A percentile compares a stretch with the other conserved stretches of the same genome.
Evolutionary conservation across 495 filamentous ascomycete species (phyloP).

Genomic region (Usnea hakonensis): DNA sequence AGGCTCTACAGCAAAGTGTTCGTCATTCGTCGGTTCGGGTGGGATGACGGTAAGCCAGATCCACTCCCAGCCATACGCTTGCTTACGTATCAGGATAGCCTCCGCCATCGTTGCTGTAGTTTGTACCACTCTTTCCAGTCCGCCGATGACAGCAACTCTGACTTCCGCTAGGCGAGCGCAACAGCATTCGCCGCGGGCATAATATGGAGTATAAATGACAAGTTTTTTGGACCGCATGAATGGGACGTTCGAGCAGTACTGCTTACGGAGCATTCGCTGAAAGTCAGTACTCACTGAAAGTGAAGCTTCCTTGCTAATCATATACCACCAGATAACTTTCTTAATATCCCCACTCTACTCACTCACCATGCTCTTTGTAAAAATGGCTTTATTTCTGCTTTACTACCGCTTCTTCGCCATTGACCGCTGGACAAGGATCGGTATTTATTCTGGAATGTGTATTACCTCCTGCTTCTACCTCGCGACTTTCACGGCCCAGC

Average conservation of each 20-base stretch:
- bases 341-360: background rate
- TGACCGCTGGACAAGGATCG: conserved; percentile 12
- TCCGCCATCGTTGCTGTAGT: conserved; percentile 1
- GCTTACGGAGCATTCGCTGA: background rate
- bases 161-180: background rate
- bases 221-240: background rate
- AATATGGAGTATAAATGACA: background rate
- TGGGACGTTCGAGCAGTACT: conserved; percentile 5
- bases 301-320: background rate
- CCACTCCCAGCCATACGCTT: background rate
- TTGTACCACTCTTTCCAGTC: background rate
- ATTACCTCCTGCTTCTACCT: conserved; percentile 18
- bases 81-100: background rate
- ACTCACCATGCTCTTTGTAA: conserved; percentile 18
- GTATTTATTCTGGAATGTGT: conserved; percentile 11
- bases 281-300: background rate
- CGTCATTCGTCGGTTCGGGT: background rate
- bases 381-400: conserved; percentile 21
- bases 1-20: conserved; percentile 8
- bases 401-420: conserved; percentile 17
- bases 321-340: conserved; percentile 9
- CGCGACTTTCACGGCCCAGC: background rate
- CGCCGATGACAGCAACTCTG: background rate
- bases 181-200: background rate
- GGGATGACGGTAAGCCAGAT: conserved; percentile 11